Conservation (phyloP, 371 early-diverging fungal species). For the Mortierella polycephala region DNA sequence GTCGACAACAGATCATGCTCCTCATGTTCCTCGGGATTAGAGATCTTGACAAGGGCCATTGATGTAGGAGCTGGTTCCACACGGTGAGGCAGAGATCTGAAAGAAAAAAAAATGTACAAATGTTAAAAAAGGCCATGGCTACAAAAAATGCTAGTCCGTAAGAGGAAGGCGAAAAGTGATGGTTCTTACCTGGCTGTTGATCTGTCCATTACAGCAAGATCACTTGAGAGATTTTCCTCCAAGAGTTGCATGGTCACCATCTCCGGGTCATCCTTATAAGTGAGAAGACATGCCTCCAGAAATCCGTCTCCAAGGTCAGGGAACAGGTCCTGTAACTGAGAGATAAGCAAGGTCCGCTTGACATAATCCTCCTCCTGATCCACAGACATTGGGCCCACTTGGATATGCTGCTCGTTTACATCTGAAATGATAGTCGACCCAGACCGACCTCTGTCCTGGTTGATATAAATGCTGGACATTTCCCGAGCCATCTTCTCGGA, state of each 20-base stretch:
- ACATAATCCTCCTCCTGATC: constrained; percentile 59
- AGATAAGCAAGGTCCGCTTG: constrained; percentile 67
- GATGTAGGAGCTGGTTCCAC: constrained; percentile 12
- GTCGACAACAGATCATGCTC: constrained; percentile 60
- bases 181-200: constrained; percentile 58
- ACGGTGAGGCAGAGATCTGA: constrained; percentile 23
- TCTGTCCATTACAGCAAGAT: constrained; percentile 75
- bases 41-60: constrained; percentile 14
- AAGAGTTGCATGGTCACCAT: constrained; percentile 79
- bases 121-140: not conserved
- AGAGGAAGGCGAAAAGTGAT: not conserved
- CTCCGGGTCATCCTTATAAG: constrained; percentile 73
- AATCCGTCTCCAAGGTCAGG: constrained; percentile 91
- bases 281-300: constrained; percentile 82
- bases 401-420: not conserved
- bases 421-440: constrained; percentile 24
- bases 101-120: not conserved
- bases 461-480: constrained; percentile 29
- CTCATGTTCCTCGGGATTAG: not conserved
- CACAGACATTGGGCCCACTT: not conserved
- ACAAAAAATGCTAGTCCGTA: not conserved
- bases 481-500: constrained; percentile 33
- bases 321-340: constrained; percentile 85
- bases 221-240: constrained; percentile 75
- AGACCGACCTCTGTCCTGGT: constrained; percentile 19